These are phyloP conservation scores for Trichoderma polysporum DNA, from an alignment of 2,329 filamentous ascomycete genomes.

Conservation along the genomic window DNA sequence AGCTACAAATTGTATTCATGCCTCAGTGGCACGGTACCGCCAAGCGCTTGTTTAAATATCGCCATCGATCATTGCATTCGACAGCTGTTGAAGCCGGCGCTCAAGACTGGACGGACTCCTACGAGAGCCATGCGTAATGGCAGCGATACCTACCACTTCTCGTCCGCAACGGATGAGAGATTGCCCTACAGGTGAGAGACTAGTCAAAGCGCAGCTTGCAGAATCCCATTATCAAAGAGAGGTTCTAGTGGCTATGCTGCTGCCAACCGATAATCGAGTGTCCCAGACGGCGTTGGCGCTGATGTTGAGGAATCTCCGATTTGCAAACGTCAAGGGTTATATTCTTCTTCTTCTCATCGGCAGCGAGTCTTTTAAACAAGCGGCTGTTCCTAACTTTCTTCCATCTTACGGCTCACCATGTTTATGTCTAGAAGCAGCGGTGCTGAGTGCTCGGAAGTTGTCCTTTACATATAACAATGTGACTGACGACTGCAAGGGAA, in stretches of 20 bases:
- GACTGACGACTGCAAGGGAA: background rate
- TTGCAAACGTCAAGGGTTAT: background rate
- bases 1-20: no score
- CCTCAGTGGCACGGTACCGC: background rate
- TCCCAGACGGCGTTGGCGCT: background rate
- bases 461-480: background rate
- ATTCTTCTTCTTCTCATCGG: background rate
- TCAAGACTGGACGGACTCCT: background rate
- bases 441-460: background rate
- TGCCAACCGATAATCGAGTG: background rate
- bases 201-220: background rate
- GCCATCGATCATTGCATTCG: background rate
- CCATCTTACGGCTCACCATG: background rate
- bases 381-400: background rate
- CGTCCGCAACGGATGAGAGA: background rate
- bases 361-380: background rate
- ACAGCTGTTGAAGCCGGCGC: background rate
- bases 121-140: background rate
- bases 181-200: background rate
- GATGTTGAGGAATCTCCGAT: background rate
- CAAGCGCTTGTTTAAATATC: background rate
- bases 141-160: background rate
- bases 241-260: background rate
- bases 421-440: background rate
- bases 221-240: background rate